Evolutionary conservation across 768 basidiomycete genomes (phyloP).

Genomic region (Psilocybe tampanensis): DNA sequence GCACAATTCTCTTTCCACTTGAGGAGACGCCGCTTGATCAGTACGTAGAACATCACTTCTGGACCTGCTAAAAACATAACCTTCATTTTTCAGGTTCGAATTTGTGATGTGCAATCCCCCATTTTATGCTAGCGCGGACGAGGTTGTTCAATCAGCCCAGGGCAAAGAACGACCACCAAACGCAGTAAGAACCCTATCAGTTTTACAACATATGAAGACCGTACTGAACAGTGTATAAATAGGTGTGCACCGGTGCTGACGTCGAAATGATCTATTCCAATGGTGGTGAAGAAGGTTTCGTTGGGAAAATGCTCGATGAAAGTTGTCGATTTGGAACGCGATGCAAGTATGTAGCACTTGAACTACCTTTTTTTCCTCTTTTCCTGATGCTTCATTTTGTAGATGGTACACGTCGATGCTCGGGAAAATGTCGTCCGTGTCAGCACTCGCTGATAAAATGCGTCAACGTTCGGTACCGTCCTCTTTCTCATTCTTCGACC

Average conservation of each 20-base stretch:
- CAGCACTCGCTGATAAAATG: constrained; percentile 58
- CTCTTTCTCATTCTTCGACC: neutral
- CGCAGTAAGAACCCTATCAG: too few relatives aligned
- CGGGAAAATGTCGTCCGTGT: constrained; percentile 81
- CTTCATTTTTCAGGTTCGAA: constrained; percentile 48
- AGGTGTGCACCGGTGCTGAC: constrained; percentile 87
- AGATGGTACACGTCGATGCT: constrained; percentile 96
- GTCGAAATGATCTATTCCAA: constrained; percentile 83
- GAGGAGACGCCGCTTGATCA: constrained; percentile 13
- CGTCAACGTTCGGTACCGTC: constrained; percentile 36
- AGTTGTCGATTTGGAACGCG: constrained; percentile 50
- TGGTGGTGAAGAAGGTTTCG: constrained; percentile 86
- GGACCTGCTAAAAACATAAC: neutral
- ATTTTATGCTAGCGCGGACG: constrained; percentile 80
- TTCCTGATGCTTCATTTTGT: neutral
- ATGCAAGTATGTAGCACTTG: constrained; percentile 54
- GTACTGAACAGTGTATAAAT: too few relatives aligned
- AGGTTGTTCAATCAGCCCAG: constrained; percentile 59
- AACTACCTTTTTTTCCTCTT: neutral
- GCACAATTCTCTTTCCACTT: constrained; percentile 51
- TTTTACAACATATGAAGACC: too few relatives aligned
- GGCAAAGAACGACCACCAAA: constrained; percentile 68
- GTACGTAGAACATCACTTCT: constrained; percentile 7
- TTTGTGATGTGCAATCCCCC: constrained; percentile 98
- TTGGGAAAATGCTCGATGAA: constrained; percentile 76